phyloP scores from a whole-genome alignment of 1,284 basidiomycete genomes.

The Coriolopsis trogii region DNA sequence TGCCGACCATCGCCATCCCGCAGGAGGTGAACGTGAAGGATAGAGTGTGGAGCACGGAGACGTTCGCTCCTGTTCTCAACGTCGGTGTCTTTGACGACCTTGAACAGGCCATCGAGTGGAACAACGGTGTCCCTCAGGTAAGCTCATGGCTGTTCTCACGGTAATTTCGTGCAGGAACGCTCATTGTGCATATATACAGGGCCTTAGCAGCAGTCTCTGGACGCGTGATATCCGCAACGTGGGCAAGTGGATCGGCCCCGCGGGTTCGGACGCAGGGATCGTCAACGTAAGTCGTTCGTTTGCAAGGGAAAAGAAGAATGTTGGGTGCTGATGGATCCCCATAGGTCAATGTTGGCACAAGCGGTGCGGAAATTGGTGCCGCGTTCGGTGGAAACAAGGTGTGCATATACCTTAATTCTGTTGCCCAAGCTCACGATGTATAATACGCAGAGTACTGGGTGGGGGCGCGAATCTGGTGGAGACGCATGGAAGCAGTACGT shows the following conservation, averaged over 20 bases:
- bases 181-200: too few relatives aligned
- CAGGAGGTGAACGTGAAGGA: constrained; percentile 53
- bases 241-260: constrained; percentile 90
- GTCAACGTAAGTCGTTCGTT: constrained; percentile 63
- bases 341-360: constrained; percentile 90
- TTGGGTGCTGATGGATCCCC: constrained; percentile 9
- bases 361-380: constrained; percentile 91
- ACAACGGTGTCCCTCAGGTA: constrained; percentile 87
- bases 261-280: constrained; percentile 85
- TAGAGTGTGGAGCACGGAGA: constrained; percentile 79
- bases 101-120: constrained; percentile 90
- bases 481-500: constrained; percentile 97
- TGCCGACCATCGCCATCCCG: constrained; percentile 83
- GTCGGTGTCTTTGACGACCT: constrained; percentile 89
- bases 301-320: constrained; percentile 4
- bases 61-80: constrained; percentile 87
- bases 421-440: not conserved
- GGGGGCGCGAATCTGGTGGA: constrained; percentile 96
- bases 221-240: constrained; percentile 82
- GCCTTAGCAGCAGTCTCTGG: constrained; percentile 90
- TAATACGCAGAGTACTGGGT: constrained; percentile 70
- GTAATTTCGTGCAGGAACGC: too few relatives aligned
- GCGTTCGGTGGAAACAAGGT: constrained; percentile 96
- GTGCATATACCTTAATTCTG: constrained; percentile 1
- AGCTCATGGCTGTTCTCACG: too few relatives aligned